These are phyloP conservation scores for Microascus cirrosus DNA, from an alignment of 2,329 filamentous ascomycete species.

Conservation along the genomic window DNA sequence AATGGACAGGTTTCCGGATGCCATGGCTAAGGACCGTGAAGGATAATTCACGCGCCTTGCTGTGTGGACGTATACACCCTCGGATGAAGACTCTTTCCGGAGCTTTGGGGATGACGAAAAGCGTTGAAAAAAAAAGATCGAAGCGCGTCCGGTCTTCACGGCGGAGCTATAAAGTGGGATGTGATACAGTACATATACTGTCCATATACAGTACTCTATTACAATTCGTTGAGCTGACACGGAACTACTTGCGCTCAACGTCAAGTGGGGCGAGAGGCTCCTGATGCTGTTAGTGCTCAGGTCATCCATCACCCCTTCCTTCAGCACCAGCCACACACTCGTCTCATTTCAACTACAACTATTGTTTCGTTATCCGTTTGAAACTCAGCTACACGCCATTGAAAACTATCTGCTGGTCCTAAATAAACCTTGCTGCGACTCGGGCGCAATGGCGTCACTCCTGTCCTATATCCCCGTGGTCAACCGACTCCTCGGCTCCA, in stretches of 20 bases:
- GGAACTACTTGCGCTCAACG: background rate
- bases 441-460: background rate
- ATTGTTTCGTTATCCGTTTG: background rate
- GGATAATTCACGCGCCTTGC: background rate
- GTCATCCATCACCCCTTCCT: background rate
- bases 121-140: no score
- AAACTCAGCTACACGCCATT: background rate
- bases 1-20: slow-evolving; percentile 17
- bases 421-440: background rate
- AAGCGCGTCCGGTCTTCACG: no score
- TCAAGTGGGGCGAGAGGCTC: background rate
- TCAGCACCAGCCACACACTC: background rate
- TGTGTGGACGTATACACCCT: background rate
- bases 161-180: no score
- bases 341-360: background rate
- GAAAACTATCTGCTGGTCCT: background rate
- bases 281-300: background rate
- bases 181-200: no score
- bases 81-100: background rate
- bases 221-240: background rate
- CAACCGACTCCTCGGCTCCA: background rate
- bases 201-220: no score
- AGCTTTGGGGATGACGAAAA: background rate
- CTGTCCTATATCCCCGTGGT: slow-evolving; percentile 3
- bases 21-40: background rate